Evolutionary conservation across 495 filamentous ascomycete genomes (phyloP).

Genomic region (Aspergillus affinis): DNA sequence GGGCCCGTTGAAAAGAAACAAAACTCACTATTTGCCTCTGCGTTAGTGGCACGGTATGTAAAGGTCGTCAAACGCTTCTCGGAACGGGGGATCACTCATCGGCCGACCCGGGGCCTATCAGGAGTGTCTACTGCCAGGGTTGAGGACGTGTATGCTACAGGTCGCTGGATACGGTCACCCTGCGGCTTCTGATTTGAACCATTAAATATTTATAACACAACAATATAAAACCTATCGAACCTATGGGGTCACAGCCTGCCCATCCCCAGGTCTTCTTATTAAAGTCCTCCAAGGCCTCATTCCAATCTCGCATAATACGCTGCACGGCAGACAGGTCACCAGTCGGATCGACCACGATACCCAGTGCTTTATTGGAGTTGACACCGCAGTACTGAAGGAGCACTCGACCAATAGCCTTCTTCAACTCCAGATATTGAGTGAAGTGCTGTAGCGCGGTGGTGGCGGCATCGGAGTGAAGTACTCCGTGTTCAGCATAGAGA

Average conservation of each 20-base stretch:
- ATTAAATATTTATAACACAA: no score
- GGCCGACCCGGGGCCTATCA: background rate
- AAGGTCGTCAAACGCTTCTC: background rate
- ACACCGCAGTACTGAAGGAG: slow-evolving; percentile 1
- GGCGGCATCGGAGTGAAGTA: background rate
- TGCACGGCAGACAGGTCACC: background rate
- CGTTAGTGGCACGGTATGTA: background rate
- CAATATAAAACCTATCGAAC: no score
- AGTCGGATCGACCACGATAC: background rate
- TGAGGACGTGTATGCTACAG: background rate
- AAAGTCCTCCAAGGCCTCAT: slow-evolving; percentile 21
- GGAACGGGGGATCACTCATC: background rate
- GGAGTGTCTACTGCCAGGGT: background rate
- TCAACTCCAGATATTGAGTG: background rate
- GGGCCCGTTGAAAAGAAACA: background rate
- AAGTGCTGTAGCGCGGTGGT: background rate
- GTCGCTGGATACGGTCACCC: no score
- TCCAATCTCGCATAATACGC: slow-evolving; percentile 1
- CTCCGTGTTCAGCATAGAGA: background rate
- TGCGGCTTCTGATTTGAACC: no score
- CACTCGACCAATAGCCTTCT: background rate
- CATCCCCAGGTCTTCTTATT: slow-evolving; percentile 28
- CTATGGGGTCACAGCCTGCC: slow-evolving; percentile 17
- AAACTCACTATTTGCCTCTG: background rate
- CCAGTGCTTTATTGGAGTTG: background rate